These are phyloP conservation scores for Cladosporium colombiae DNA, from an alignment of 2,329 filamentous ascomycete species.

Conservation along the genomic window DNA sequence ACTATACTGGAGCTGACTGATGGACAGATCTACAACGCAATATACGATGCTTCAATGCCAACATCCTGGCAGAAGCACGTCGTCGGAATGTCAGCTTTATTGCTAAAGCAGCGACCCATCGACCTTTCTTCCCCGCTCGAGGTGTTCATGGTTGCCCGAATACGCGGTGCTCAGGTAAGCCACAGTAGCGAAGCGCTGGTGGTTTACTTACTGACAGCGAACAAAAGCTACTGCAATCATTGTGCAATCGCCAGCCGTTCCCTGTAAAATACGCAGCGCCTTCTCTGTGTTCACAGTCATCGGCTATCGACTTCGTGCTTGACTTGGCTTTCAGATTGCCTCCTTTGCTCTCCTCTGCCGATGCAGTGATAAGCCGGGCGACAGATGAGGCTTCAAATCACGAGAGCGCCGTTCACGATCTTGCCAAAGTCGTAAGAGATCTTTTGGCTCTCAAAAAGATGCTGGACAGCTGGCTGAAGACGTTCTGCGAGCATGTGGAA, in stretches of 20 bases:
- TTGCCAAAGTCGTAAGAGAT: background rate
- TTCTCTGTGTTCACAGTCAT: background rate
- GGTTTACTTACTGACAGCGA: background rate
- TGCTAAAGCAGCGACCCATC: background rate
- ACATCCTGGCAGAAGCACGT: slow-evolving; percentile 12
- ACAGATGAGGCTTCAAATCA: background rate
- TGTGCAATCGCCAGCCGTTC: slow-evolving; percentile 9
- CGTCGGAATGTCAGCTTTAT: slow-evolving; percentile 11
- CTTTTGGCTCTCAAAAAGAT: background rate
- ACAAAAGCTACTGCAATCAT: slow-evolving; percentile 2
- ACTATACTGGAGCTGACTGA: background rate
- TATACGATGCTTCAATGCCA: background rate
- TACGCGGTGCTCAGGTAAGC: slow-evolving; percentile 12
- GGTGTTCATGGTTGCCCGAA: background rate
- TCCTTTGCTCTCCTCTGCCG: background rate
- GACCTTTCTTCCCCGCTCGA: background rate
- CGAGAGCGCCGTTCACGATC: background rate
- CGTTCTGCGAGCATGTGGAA: background rate
- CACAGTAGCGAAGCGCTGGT: background rate
- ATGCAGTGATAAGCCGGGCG: background rate
- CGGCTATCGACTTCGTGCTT: slow-evolving; percentile 4
- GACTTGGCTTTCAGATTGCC: slow-evolving; percentile 8
- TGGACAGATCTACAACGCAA: slow-evolving; percentile 9
- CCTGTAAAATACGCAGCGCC: slow-evolving; percentile 8
- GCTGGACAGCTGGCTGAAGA: slow-evolving; percentile 1